Conservation (phyloP, 2,329 filamentous ascomycete species). For the Fusarium sp. region DNA sequence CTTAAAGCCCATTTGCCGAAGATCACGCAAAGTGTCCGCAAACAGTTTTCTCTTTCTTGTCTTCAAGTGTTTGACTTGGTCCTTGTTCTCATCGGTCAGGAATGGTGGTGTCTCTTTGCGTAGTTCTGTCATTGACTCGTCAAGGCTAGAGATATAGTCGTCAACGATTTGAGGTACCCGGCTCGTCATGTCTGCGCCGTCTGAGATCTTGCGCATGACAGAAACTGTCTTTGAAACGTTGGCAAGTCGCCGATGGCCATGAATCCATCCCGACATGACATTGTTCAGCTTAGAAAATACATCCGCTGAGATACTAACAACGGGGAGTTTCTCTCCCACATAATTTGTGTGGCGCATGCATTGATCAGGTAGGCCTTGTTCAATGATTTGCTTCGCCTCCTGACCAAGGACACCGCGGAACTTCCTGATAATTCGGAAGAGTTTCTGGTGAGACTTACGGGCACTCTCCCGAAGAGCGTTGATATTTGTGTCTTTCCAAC, state of each 20-base stretch:
- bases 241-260: slow-evolving; percentile 74
- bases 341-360: slow-evolving; percentile 38
- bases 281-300: slow-evolving; percentile 42
- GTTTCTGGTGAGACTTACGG: slow-evolving; percentile 87
- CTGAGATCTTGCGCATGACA: slow-evolving; percentile 78
- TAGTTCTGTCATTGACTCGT: slow-evolving; percentile 77
- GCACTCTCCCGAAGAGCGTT: slow-evolving; percentile 89
- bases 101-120: slow-evolving; percentile 84
- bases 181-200: slow-evolving; percentile 64
- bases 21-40: slow-evolving; percentile 84
- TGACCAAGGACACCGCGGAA: slow-evolving; percentile 85
- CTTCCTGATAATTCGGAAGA: slow-evolving; percentile 92
- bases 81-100: slow-evolving; percentile 90
- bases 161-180: slow-evolving; percentile 72
- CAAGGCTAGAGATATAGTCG: slow-evolving; percentile 76
- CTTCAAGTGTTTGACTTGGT: slow-evolving; percentile 88
- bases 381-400: slow-evolving; percentile 76
- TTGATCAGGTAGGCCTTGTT: slow-evolving; percentile 70
- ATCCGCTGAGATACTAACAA: slow-evolving; percentile 22
- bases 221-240: slow-evolving; percentile 77
- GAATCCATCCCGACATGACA: slow-evolving; percentile 55
- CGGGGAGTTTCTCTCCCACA: slow-evolving; percentile 1
- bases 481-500: slow-evolving; percentile 99
- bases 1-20: slow-evolving; percentile 91
- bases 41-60: slow-evolving; percentile 90